Base-by-base conservation (phyloP, 192 early-diverging fungal species). In the Coemansia sp. region DNA sequence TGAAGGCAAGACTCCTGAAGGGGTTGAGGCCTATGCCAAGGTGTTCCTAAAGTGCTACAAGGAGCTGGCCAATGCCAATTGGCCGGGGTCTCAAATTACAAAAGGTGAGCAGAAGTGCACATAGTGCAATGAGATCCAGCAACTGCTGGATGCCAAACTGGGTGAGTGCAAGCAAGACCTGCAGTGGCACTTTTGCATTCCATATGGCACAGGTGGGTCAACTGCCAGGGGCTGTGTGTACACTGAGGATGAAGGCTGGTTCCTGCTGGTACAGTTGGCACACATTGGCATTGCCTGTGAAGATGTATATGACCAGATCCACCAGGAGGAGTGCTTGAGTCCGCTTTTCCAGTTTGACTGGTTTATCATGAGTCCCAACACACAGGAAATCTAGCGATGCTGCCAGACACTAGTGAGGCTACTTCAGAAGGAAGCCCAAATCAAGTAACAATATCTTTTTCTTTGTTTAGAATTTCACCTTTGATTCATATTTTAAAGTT, bases 221-320 rank as follows among this genome's bases (percentile, higher is more conserved):
- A 82, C 86, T 0, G 89, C 87, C 56, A 94, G 89, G 55, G 94
- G 94, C 45, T 91, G 90, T 37, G 95, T 87, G 69, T 83, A 77
- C 58, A 94, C 94, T 0, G 95, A 99, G 64, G 94, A 97, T 26
- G 97, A 99, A 78, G 97, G 97, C 74, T 89, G 95, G 19, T 99
- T 95, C 72, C 74, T 99, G 76, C 78, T 99, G 39, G 92, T 99
- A 13, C 86, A 85, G 64, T 76, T 97, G 53, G 91, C 93, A 22
- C 91, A 87, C 57, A 89, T 91, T 64, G 94, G 95, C 4, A 94
- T 93, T 57, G 93, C 89, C 14, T 85, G 85, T 20, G 94, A 97
- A 22, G 94, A 98, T 54, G 93, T 94, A 0, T 95, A 96, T 67
- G 95, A 99, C 38, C 87, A 85, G 55, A 94, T 99, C 68, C 83